Evolutionary conservation across 495 filamentous ascomycete species (phyloP).

Genomic region (Chaetomium cochliodes): DNA sequence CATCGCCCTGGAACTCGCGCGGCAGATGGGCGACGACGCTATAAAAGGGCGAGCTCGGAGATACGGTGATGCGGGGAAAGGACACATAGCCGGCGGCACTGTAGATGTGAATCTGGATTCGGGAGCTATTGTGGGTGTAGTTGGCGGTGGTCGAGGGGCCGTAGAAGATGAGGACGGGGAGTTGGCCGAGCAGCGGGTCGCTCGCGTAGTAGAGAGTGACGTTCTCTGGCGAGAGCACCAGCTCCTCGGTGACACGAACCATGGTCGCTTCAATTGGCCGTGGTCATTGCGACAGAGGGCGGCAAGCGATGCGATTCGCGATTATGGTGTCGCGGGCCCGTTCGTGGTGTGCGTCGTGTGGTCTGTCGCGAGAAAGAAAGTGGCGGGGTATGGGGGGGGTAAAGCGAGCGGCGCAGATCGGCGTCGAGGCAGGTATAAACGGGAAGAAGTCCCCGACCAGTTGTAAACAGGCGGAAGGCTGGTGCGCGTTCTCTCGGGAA

Average conservation of each 20-base stretch:
- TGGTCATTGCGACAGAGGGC: slow-evolving; percentile 32
- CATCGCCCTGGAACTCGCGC: slow-evolving; percentile 88
- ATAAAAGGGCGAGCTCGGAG: slow-evolving; percentile 93
- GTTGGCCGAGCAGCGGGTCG: slow-evolving; percentile 71
- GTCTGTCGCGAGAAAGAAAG: not conserved
- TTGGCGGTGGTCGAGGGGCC: slow-evolving; percentile 80
- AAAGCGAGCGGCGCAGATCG: slow-evolving; percentile 8
- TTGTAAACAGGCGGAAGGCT: slow-evolving; percentile 5
- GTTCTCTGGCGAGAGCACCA: slow-evolving; percentile 69
- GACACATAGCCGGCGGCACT: slow-evolving; percentile 81
- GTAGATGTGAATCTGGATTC: slow-evolving; percentile 90
- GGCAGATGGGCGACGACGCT: slow-evolving; percentile 88
- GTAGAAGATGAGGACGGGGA: slow-evolving; percentile 78
- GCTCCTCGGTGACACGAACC: slow-evolving; percentile 64
- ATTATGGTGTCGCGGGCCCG: not conserved
- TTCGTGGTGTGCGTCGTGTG: not conserved
- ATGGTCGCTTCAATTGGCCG: slow-evolving; percentile 54
- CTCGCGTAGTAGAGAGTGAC: slow-evolving; percentile 78
- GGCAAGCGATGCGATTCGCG: slow-evolving; percentile 7
- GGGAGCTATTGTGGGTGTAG: slow-evolving; percentile 80
- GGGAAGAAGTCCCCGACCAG: not conserved
- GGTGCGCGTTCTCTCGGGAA: slow-evolving; percentile 20
- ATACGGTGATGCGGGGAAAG: slow-evolving; percentile 86
- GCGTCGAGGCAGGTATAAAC: slow-evolving; percentile 9
- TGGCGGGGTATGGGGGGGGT: not conserved